Evolutionary conservation across 345 rosid species (phyloP).

Genomic region (Durio zibethinus): DNA sequence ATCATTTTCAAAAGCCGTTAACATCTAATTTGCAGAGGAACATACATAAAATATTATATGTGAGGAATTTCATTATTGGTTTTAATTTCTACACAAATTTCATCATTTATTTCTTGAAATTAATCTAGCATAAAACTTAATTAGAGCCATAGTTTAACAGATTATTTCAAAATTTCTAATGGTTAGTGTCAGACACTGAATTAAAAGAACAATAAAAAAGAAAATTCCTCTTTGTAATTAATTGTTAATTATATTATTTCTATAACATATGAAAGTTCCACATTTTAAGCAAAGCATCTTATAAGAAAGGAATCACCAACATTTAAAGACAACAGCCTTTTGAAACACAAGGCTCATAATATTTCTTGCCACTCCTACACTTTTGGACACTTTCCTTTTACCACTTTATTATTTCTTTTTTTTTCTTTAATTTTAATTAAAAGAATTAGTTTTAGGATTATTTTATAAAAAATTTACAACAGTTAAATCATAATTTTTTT

Average conservation of each 20-base stretch:
- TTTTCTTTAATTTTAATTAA: not conserved
- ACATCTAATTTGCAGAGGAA: not conserved
- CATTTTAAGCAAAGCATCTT: not conserved
- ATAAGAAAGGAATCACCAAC: not conserved
- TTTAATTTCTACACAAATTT: not conserved
- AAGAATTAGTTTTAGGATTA: no score
- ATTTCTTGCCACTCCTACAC: not conserved
- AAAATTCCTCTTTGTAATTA: not conserved
- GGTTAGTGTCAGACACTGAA: no score
- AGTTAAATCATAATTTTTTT: no score
- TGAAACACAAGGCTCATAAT: not conserved
- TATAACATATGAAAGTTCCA: not conserved
- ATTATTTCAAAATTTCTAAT: not conserved
- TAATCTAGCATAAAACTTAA: not conserved
- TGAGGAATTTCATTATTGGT: not conserved
- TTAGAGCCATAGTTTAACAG: no score
- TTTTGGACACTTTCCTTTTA: not conserved
- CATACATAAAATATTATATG: no score
- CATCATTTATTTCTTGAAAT: not conserved
- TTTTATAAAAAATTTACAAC: no score
- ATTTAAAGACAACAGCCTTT: not conserved
- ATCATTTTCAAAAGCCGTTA: not conserved
- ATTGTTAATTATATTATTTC: no score
- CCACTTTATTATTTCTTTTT: not conserved
- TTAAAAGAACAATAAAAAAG: not conserved